These are phyloP conservation scores for Skeletonema potamos DNA, from an alignment of 108 stramenopile genomes.

Conservation along the genomic window DNA sequence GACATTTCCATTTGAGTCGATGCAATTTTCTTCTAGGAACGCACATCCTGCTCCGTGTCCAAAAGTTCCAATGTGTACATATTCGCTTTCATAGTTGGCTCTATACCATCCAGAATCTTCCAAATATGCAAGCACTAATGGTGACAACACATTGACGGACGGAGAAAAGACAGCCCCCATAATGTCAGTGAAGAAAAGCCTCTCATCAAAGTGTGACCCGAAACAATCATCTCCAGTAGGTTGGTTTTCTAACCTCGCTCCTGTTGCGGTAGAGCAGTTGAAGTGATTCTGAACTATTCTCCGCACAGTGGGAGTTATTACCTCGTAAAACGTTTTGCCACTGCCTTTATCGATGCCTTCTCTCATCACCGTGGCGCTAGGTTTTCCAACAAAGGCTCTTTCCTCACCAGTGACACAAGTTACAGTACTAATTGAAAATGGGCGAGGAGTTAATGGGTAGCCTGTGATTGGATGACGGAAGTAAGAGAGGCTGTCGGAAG, in stretches of 20 bases:
- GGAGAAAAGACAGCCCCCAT: conserved; percentile 67
- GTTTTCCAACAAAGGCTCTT: conserved; percentile 27
- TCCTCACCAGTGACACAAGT: conserved; percentile 40
- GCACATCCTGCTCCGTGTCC: conserved; percentile 57
- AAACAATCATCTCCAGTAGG: conserved; percentile 48
- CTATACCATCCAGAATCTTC: conserved; percentile 67
- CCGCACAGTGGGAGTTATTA: conserved; percentile 51
- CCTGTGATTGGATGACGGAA: conserved; percentile 54
- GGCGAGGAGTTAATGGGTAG: conserved; percentile 47
- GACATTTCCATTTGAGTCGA: conserved; percentile 51
- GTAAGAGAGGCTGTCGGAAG: conserved; percentile 45
- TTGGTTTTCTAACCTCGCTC: conserved; percentile 57
- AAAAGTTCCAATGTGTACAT: conserved; percentile 39
- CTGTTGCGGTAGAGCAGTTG: conserved; percentile 39
- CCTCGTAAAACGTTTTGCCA: conserved; percentile 46
- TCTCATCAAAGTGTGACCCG: conserved; percentile 55
- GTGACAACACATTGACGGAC: conserved; percentile 40
- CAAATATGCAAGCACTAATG: conserved; percentile 51
- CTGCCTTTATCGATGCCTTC: conserved; percentile 15
- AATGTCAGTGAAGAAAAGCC: conserved; percentile 46
- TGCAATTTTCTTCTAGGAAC: conserved; percentile 50
- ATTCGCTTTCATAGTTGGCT: conserved; percentile 48
- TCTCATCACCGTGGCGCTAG: conserved; percentile 31
- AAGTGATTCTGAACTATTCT: conserved; percentile 57
- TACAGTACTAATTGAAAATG: conserved; percentile 34